Base-by-base conservation (phyloP, 129 eudicot genomes). In the Pseudognaphalium luteoalbum region DNA sequence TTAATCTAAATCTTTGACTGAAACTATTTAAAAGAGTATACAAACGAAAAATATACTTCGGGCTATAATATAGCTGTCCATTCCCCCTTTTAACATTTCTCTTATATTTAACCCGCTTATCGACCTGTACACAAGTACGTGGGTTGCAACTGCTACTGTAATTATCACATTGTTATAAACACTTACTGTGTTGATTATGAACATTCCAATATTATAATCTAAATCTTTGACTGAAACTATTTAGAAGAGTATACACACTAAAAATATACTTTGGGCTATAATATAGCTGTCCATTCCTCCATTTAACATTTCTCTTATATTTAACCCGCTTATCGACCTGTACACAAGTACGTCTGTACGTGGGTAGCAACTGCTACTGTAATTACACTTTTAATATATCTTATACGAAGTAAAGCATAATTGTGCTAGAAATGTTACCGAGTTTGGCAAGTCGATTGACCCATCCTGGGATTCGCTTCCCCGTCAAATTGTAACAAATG, bases 381-480 rank as follows among this genome's bases (percentile, higher is more conserved):
- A 5, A 16, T 54, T 5, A n/a, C 9, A 1, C 25, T 17, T 54
- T n/a, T n/a, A n/a, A n/a, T n/a, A n/a, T 54, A 52, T 52, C 59
- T 15, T 6, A 4, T 15, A 25, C 28, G 28, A 25, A 25, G 28
- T 25, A 30, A 16, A 64, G 25, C 16, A 29, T 16, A 16, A 64
- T 44, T 8, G 4, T 11, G 54, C 58, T 81, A 51, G 65, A 84
- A 76, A 44, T 41, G 65, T 28, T 85, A 89, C 96, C 96, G 61
- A 90, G 71, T 85, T 83, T 85, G 65, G 96, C 96, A 65, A 90
- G 85, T 50, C 96, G 83, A 76, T 89, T 89, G 8, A 89, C 96
- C 96, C 96, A 89, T 72, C 85, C 85, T 16, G 96, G 96, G 39
- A 89, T 89, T 33, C 75, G 85, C 78, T 87, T 89, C 71, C 91